These are phyloP conservation scores for Marchantia polymorpha DNA, from an alignment of 225 moss, liverwort and hornwort genomes.

Conservation along the genomic window DNA sequence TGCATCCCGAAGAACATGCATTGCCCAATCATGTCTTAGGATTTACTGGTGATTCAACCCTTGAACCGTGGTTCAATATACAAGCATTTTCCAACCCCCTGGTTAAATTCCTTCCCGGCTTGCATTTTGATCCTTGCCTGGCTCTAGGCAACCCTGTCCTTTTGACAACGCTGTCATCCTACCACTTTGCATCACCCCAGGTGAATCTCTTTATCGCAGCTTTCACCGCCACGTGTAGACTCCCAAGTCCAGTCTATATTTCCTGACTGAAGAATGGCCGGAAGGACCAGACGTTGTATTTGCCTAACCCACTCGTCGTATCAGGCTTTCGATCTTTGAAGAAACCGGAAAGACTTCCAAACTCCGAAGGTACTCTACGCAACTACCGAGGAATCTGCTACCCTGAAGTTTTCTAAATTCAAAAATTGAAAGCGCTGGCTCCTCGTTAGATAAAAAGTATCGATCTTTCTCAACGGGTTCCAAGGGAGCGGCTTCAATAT, in stretches of 20 bases:
- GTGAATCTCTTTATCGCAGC: not conserved
- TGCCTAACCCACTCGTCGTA: not conserved
- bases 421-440: not conserved
- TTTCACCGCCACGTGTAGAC: not conserved
- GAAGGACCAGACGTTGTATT: not conserved
- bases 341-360: conserved; percentile 21
- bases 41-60: not conserved
- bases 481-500: not conserved
- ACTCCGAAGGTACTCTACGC: conserved; percentile 1
- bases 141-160: not conserved
- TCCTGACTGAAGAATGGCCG: conserved; percentile 5
- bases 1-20: not conserved
- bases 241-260: not conserved
- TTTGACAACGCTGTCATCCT: not conserved
- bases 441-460: not conserved
- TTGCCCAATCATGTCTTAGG: not conserved
- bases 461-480: not conserved
- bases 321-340: conserved; percentile 23
- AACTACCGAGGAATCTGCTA: conserved; percentile 7
- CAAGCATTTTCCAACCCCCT: not conserved
- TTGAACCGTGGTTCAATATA: not conserved
- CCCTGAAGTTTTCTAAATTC: conserved; percentile 2
- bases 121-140: not conserved
- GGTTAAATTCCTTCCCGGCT: not conserved
- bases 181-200: not conserved